phyloP scores from a whole-genome alignment of 352 stramenopile species.

The Phytophthora chlamydospora region DNA sequence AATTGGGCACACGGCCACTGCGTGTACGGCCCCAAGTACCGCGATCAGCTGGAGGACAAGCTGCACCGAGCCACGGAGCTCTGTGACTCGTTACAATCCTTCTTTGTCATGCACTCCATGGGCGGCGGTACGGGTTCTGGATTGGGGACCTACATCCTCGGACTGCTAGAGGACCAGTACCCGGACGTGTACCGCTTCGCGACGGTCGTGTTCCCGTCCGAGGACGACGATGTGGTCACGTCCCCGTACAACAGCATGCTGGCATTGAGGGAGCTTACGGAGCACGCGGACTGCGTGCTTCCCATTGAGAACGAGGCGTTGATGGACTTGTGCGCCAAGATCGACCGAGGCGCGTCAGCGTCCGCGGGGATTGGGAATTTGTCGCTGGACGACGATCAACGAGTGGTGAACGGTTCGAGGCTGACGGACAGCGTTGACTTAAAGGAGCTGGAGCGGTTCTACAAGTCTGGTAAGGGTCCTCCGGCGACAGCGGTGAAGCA shows the following conservation, averaged over 20 bases:
- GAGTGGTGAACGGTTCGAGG: constrained; percentile 43
- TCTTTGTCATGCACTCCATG: constrained; percentile 94
- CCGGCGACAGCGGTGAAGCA: constrained; percentile 20
- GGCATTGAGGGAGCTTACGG: constrained; percentile 77
- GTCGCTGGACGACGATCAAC: constrained; percentile 8
- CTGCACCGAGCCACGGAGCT: constrained; percentile 74
- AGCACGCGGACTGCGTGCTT: constrained; percentile 91
- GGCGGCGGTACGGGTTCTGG: constrained; percentile 92
- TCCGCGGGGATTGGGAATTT: constrained; percentile 14
- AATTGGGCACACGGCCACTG: constrained; percentile 94
- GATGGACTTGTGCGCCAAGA: constrained; percentile 65
- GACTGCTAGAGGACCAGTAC: constrained; percentile 85
- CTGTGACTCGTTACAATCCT: constrained; percentile 93
- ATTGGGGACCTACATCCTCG: constrained; percentile 90
- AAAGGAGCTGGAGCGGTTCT: constrained; percentile 53
- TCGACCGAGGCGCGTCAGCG: constrained; percentile 25
- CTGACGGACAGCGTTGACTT: constrained; percentile 58
- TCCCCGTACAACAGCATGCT: constrained; percentile 94
- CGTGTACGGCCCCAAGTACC: constrained; percentile 90
- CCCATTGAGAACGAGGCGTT: constrained; percentile 93
- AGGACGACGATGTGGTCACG: constrained; percentile 93
- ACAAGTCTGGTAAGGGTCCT: constrained; percentile 40
- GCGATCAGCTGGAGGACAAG: constrained; percentile 77
- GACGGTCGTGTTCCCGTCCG: constrained; percentile 80
- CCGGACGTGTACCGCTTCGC: constrained; percentile 87